These are phyloP conservation scores for Wickerhamiella hasegawae DNA, from an alignment of 805 yeast species.

Conservation along the genomic window DNA sequence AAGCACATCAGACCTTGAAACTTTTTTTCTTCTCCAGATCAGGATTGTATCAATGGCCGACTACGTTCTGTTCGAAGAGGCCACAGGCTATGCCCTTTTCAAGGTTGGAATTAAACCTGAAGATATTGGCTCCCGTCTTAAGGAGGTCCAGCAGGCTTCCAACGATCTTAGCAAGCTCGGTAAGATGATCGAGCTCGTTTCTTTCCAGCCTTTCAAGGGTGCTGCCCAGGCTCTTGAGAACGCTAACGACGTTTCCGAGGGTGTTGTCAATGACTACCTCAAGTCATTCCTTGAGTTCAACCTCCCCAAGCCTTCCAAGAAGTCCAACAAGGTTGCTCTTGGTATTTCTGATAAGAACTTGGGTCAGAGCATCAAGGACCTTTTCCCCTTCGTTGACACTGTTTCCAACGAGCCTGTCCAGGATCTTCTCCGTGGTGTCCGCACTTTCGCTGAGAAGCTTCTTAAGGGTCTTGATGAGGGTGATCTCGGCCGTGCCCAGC, in stretches of 20 bases:
- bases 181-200: slow-evolving; percentile 80
- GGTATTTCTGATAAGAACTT: slow-evolving; percentile 90
- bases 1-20: no score
- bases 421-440: slow-evolving; percentile 87
- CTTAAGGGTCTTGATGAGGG: slow-evolving; percentile 86
- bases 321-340: slow-evolving; percentile 49
- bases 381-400: slow-evolving; percentile 78
- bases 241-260: slow-evolving; percentile 95
- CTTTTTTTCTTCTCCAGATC: no score
- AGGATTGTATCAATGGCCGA: no score
- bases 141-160: slow-evolving; percentile 86
- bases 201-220: slow-evolving; percentile 97
- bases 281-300: slow-evolving; percentile 80
- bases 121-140: slow-evolving; percentile 76
- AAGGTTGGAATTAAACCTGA: slow-evolving; percentile 89
- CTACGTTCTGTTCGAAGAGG: slow-evolving; percentile 91
- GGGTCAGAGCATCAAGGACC: slow-evolving; percentile 93
- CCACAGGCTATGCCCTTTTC: slow-evolving; percentile 95
- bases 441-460: slow-evolving; percentile 77
- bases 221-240: slow-evolving; percentile 99
- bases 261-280: slow-evolving; percentile 83
- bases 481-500: slow-evolving; percentile 93
- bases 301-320: slow-evolving; percentile 62
- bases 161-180: slow-evolving; percentile 76
- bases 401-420: slow-evolving; percentile 82